Conservation (phyloP, 2,329 filamentous ascomycete genomes). For the Penicillium aurantiogriseum region DNA sequence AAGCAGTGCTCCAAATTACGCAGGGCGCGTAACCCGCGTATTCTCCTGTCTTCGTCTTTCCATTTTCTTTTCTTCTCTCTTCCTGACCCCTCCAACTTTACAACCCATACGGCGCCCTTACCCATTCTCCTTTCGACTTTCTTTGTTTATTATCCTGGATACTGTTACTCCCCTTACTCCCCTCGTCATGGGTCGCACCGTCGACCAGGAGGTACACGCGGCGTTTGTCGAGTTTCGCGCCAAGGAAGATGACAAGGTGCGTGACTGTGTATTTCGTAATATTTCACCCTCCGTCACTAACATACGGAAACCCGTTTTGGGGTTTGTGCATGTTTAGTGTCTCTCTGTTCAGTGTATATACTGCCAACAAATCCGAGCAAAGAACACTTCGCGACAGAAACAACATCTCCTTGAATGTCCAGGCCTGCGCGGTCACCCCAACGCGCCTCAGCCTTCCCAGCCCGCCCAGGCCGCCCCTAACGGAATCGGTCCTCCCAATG, state of each 20-base stretch:
- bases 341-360: constrained; percentile 55
- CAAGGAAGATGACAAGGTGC: constrained; percentile 54
- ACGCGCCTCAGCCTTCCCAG: constrained; percentile 44
- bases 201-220: constrained; percentile 54
- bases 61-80: constrained; percentile 20
- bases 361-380: constrained; percentile 53
- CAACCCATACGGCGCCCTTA: constrained; percentile 18
- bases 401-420: constrained; percentile 53
- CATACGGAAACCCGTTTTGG: constrained; percentile 28
- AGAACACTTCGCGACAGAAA: constrained; percentile 54
- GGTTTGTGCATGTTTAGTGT: constrained; percentile 38
- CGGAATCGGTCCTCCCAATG: constrained; percentile 43
- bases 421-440: constrained; percentile 47
- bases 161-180: constrained; percentile 22
- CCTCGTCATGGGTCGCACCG: constrained; percentile 50
- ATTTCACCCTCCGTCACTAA: constrained; percentile 41
- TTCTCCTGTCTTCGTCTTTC: constrained; percentile 25
- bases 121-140: constrained; percentile 4
- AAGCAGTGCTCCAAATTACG: constrained; percentile 23
- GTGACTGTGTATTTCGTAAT: constrained; percentile 44
- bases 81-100: constrained; percentile 15
- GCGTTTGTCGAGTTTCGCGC: constrained; percentile 55
- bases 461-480: constrained; percentile 40
- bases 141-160: constrained; percentile 1
- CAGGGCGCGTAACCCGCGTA: constrained; percentile 22